Percentiles rank a stretch among this genome's conserved stretches.
Evolutionary conservation across 2,329 filamentous ascomycete species (phyloP).

Genomic region (Cercospora zeina): DNA sequence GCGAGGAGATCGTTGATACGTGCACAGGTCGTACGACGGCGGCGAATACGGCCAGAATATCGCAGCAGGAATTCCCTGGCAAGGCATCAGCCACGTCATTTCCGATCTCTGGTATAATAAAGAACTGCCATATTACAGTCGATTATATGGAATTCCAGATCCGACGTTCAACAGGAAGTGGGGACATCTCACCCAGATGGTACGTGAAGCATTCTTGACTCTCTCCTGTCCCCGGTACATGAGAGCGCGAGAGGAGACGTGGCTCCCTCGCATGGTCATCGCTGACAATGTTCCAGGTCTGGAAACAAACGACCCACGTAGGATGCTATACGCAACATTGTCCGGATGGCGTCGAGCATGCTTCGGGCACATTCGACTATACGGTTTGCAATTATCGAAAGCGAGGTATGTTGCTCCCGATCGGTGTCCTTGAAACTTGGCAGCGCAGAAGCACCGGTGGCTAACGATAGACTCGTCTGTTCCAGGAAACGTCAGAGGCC

Average conservation of each 20-base stretch:
- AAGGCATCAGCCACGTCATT: conserved; percentile 64
- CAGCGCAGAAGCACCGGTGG: not conserved
- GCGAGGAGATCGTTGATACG: not conserved
- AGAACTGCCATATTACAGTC: conserved; percentile 59
- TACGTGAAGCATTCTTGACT: conserved; percentile 56
- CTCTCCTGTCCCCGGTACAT: conserved; percentile 41
- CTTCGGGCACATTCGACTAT: conserved; percentile 54
- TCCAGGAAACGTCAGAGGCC: conserved; percentile 1
- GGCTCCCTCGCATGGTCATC: not conserved
- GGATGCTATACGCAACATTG: conserved; percentile 64
- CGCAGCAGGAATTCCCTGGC: conserved; percentile 61
- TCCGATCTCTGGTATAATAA: conserved; percentile 71
- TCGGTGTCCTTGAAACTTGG: not conserved
- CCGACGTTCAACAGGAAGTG: conserved; percentile 62
- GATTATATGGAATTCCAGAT: conserved; percentile 49
- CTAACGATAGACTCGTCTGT: not conserved
- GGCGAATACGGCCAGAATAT: conserved; percentile 87
- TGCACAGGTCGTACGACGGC: conserved; percentile 48
- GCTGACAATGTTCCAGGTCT: not conserved
- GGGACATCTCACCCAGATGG: conserved; percentile 73
- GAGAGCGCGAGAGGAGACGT: not conserved
- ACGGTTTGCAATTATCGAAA: conserved; percentile 85
- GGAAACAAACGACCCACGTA: conserved; percentile 42
- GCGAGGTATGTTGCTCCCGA: conserved; percentile 57
- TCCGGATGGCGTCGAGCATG: conserved; percentile 47